Base-by-base conservation (phyloP, 768 basidiomycete species). In the Pilatotrama ljubarskyi region DNA sequence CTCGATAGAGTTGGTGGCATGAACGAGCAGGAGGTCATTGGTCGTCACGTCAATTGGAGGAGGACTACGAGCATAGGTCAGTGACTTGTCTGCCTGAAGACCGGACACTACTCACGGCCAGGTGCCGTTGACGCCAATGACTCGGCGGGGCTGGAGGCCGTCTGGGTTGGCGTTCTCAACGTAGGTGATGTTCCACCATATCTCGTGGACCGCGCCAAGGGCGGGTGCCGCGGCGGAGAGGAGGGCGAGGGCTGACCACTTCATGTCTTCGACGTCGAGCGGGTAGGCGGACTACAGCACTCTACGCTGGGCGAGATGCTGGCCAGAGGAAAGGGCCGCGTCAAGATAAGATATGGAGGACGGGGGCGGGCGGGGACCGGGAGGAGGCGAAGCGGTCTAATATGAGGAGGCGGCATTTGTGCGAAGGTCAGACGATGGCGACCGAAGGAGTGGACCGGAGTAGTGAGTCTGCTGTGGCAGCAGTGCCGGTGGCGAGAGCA, bases 151-250 rank as follows among this genome's bases (percentile, higher is more conserved):
- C 51, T 76, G 83, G 51, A 94, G 83, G 5, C 90, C 92, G 69
- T 96, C 94, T 2, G 96, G 96, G 73, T 87, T 92, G 46, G 83
- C 89, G 60, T 85, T 74, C 25, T 86, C 73, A 54, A 92, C 86
- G 61, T 92, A 95, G 49, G 93, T 89, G 73, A 98, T 81, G 72
- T 97, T 89, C 94, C 94, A 95, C 91, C 91, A 93, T 14, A 84
- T 57, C 66, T 93, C 91, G 2, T 85, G 80, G 15, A 90, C 77
- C 25, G 81, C 87, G n/a, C 86, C 89, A 15, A 83, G 66, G n/a
- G 72, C 81, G 32, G 78, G 73, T 3, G 76, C 62, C 38, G 76
- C 71, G 43, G 74, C 59, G 60, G 64, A 57, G 58, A 75, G 65
- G 64, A 74, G 63, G 67, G 71, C 60, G 61, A 62, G 62, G 63